Evolutionary conservation across 805 yeast genomes (phyloP), one percentile per base, ranked within the genome.

Genomic region (Hanseniaspora vineae): DNA sequence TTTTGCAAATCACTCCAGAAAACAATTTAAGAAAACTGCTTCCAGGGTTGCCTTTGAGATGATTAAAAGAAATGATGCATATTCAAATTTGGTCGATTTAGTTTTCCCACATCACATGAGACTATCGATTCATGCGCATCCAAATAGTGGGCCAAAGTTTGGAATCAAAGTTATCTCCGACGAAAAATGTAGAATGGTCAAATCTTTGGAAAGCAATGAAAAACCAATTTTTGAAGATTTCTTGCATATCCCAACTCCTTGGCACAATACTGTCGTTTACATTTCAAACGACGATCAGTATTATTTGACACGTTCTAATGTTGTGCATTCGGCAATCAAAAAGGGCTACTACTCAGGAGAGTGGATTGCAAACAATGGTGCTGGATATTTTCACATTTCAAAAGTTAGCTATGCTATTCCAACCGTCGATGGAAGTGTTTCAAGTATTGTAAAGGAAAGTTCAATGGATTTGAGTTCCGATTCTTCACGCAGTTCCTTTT

Each of bases 41-140:
- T 66, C 80, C 1, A 69, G 68, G 49, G 74, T 77, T 42, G 80
- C 82, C 1, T 77, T 76, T 58, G 81, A 77, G 56, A 78, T 78
- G 82, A 78, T 78, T 50, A 76, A 71, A 56, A 64, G 82, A 53
- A 78, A 78, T 55, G 83, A 78, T 55, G 82, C 83, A 1, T 77
- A 78, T 56, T 77, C 82, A 9, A 78, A 78, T 57, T 64, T 77
- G 54, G 80, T 78, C 35, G 83, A 77, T 51, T 59, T 77, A 49
- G 57, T 76, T 35, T 76, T 78, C 49, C 83, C 83, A 6, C 76
- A 72, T 56, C 80, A 77, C 55, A 58, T 77, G 57, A 67, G 83
- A 54, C 65, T 77, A 33, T 76, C 81, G 9, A 77, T 78, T 51
- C 83, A 78, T 58, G 80, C 82, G 0, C 82, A 78, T 57, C 70